Evolutionary conservation across 164 flowering plant genomes (phyloP).

Genomic region (Berberis vulgaris): DNA sequence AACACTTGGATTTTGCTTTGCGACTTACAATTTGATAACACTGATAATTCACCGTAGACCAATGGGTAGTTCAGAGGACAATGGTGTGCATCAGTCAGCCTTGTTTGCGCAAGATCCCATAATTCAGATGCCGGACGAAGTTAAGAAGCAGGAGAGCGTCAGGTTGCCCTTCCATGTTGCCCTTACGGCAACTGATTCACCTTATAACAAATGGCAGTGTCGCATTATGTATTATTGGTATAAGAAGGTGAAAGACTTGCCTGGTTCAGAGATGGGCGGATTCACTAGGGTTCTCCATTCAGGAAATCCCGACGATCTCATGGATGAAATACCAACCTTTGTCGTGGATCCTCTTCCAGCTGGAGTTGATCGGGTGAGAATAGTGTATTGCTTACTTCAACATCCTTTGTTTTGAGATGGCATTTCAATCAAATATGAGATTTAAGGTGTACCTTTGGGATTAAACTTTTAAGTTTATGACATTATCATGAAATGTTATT

Average conservation of each 20-base stretch:
- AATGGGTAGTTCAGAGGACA: not conserved
- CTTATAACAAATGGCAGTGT: conserved; percentile 92
- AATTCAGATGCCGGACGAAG: conserved; percentile 41
- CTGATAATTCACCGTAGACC: conserved; percentile 35
- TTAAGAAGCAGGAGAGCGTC: conserved; percentile 15
- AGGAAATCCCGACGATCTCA: conserved; percentile 69
- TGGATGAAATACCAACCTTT: conserved; percentile 93
- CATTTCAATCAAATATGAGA: not conserved
- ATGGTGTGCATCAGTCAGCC: not conserved
- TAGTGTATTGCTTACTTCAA: not conserved
- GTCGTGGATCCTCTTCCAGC: conserved; percentile 90
- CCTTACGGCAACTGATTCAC: conserved; percentile 81
- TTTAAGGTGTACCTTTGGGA: not conserved
- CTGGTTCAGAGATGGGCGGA: conserved; percentile 92
- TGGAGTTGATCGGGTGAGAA: conserved; percentile 80
- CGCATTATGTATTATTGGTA: conserved; percentile 98
- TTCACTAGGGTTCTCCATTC: conserved; percentile 87
- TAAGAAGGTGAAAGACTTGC: conserved; percentile 57
- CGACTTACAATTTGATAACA: conserved; percentile 50
- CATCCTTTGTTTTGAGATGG: not conserved
- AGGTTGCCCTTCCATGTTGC: conserved; percentile 65
- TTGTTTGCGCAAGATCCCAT: conserved; percentile 32
- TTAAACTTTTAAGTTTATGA: not conserved
- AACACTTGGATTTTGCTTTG: conserved; percentile 47
- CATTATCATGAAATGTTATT: not conserved